Conservation (phyloP, 305 asterid genomes). For the Solanum hybrid region DNA sequence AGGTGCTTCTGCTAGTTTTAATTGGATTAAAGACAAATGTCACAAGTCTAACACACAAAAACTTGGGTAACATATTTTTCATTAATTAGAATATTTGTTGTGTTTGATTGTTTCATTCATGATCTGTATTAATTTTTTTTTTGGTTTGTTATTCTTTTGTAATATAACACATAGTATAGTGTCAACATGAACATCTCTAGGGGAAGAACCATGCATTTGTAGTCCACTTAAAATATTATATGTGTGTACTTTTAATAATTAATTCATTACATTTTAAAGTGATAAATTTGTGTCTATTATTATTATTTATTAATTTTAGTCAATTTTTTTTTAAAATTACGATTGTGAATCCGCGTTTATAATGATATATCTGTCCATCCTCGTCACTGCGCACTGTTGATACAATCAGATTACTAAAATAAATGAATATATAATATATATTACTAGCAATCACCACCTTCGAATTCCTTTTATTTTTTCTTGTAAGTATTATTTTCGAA, state of each 20-base stretch:
- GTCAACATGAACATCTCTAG: not conserved
- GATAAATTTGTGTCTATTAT: not conserved
- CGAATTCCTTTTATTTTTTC: not conserved
- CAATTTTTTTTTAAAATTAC: too few relatives aligned
- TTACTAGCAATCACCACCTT: not conserved
- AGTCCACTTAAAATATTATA: not conserved
- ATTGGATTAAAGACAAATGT: constrained; percentile 57
- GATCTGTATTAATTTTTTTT: not conserved
- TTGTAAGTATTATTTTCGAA: not conserved
- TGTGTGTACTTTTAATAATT: not conserved
- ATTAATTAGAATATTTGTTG: not conserved
- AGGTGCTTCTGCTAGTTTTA: constrained; percentile 55
- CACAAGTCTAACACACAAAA: constrained; percentile 38
- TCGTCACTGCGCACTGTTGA: not conserved
- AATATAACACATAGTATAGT: not conserved
- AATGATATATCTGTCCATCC: not conserved
- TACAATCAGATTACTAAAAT: not conserved
- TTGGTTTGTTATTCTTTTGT: not conserved
- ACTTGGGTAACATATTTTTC: not conserved
- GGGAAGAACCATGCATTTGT: not conserved
- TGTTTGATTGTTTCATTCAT: not conserved
- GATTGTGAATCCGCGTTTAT: not conserved
- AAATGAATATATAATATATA: not conserved
- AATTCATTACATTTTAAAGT: not conserved
- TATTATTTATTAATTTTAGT: too few relatives aligned